phyloP scores from a whole-genome alignment of 345 rosid species.

The Litchi chinensis region DNA sequence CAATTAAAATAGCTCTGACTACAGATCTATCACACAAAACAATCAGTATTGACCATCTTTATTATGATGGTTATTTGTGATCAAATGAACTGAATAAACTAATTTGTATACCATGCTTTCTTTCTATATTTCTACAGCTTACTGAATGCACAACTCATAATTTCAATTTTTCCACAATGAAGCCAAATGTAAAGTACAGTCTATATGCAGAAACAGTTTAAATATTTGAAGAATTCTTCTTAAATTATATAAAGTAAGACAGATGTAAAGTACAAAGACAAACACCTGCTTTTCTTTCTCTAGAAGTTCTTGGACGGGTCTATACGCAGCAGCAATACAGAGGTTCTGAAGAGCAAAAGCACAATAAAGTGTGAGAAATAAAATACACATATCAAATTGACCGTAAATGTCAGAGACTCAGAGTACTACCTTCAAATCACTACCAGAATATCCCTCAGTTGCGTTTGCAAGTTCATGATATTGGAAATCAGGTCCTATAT shows the following conservation, averaged over 20 bases:
- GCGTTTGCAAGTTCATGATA: slow-evolving; percentile 73
- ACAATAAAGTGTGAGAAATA: slow-evolving; percentile 7
- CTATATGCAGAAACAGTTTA: neutral
- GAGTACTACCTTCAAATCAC: slow-evolving; percentile 86
- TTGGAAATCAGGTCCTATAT: slow-evolving; percentile 57
- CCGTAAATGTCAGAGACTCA: neutral
- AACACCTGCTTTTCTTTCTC: slow-evolving; percentile 76
- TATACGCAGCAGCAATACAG: slow-evolving; percentile 94
- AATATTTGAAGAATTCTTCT: neutral
- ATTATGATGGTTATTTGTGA: neutral
- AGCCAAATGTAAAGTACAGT: neutral
- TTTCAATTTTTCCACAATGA: neutral
- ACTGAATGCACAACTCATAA: neutral
- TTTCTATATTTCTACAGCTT: neutral
- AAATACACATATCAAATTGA: slow-evolving; percentile 10
- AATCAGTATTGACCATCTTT: neutral
- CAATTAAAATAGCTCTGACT: neutral
- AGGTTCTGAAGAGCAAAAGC: slow-evolving; percentile 64
- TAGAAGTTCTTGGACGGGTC: slow-evolving; percentile 94
- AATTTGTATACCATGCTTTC: neutral
- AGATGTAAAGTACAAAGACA: slow-evolving; percentile 10
- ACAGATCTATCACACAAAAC: neutral
- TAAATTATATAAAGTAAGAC: neutral
- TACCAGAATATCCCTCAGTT: slow-evolving; percentile 97
- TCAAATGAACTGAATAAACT: neutral